phyloP scores from a whole-genome alignment of 1,284 basidiomycete species.

The Leccinum subspadiceum region DNA sequence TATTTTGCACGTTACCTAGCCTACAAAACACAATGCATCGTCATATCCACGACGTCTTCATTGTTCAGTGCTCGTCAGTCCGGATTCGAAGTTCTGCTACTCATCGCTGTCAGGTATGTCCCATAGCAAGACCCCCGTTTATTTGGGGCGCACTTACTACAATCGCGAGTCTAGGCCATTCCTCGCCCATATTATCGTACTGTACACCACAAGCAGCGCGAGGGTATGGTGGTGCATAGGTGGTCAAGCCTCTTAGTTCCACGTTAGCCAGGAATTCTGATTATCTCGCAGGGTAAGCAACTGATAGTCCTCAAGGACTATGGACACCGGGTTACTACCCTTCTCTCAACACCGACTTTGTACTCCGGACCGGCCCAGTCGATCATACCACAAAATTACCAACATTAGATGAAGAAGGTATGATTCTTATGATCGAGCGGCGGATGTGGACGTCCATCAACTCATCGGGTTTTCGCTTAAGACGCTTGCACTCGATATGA shows the following conservation, averaged over 20 bases:
- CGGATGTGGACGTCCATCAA: not conserved
- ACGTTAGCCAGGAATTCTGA: slow-evolving; percentile 9
- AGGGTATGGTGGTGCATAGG: slow-evolving; percentile 81
- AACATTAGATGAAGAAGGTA: not conserved
- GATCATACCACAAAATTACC: slow-evolving; percentile 64
- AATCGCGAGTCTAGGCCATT: no score
- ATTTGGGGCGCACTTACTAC: no score
- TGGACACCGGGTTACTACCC: slow-evolving; percentile 98
- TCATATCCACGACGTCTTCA: no score
- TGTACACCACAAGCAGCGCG: slow-evolving; percentile 94
- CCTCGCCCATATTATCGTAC: slow-evolving; percentile 36
- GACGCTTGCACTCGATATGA: slow-evolving; percentile 59
- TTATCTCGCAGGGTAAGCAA: slow-evolving; percentile 45
- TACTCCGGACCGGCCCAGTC: slow-evolving; percentile 84
- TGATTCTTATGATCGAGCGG: not conserved
- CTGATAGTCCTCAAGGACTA: slow-evolving; percentile 88
- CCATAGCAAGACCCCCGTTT: no score
- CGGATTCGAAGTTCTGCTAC: no score
- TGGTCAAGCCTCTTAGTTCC: not conserved
- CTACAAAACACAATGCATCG: no score
- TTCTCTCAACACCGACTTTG: slow-evolving; percentile 94
- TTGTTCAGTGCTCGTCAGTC: no score
- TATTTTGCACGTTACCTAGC: no score
- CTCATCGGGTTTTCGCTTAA: slow-evolving; percentile 26
- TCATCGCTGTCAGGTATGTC: no score